Evolutionary conservation across 345 rosid species (phyloP), one percentile per base, ranked within the genome.

Genomic region (Gynandropsis gynandra): DNA sequence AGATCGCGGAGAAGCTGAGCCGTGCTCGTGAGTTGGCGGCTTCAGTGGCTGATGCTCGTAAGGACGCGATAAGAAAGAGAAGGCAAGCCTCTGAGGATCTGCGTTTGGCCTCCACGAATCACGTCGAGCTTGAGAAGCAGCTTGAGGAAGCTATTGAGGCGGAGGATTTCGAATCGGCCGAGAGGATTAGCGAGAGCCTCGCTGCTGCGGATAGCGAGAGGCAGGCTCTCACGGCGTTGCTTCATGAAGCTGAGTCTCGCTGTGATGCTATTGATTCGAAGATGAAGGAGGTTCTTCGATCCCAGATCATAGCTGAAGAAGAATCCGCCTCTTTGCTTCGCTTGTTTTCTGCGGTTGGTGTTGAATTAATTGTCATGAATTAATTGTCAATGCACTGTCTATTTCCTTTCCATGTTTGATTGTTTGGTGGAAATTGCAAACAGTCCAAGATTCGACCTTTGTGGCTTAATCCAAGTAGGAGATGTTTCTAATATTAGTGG

Each of bases 121-220:
- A 67, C 61, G 64, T 67, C 10, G 79, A 72, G 40, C 80, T 89
- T 18, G 92, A 85, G 65, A 71, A 60, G 62, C 74, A 75, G 63
- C 72, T 89, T 72, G 87, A 85, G 56, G 85, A 78, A 14, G 93
- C 89, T 6, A 82, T 89, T 41, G 97, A 89, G 53, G 68, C 89
- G 0, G 97, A 89, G 69, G 95, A 89, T 69, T 89, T 89, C 19
- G 95, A 82, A 49, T 73, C 71, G 7, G 97, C 92, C 3, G 83
- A 89, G 66, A 77, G 64, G 59, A 72, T 89, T 61, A 89, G 95
- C 43, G 82, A 89, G 45, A 64, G 73, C 60, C 77, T 89, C 29
- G 89, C 82, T 4, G 58, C 66, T 39, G 68, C 75, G 16, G 97
- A 82, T 34, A 70, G 66, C 44, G 70, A 70, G 42, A 80, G 60